Base-by-base conservation (phyloP, 352 stramenopile genomes). In the Globisporangium apiculatum region DNA sequence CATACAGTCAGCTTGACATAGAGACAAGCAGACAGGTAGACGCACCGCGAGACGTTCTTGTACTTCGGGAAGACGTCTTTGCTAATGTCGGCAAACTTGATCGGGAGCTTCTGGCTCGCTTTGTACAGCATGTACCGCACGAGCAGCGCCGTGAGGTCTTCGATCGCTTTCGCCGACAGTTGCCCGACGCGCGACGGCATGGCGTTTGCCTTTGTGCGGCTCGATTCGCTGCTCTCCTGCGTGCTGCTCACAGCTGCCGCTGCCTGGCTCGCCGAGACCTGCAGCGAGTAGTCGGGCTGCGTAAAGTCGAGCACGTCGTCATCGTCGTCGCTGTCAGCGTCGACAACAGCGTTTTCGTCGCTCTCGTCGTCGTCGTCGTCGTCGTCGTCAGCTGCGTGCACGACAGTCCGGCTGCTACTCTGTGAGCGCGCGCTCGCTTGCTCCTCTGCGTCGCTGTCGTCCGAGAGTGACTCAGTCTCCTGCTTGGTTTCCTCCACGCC, bases 121-220 rank as follows among this genome's bases (percentile, higher is more conserved):
- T 91, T 94, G 82, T 94, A 94, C 42, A 94, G 69, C 67, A 94
- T 75, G 58, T 91, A 94, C 40, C 84, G 84, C 57, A 94, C 84
- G 37, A 91, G 60, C 58, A 83, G 82, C 45, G 79, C 75, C 12
- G 69, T 90, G 51, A 91, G 68, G 60, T 92, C 82, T 5, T 90
- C 79, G 37, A 91, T 64, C 8, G 77, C 67, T 70, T 91, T 89
- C 7, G 72, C 55, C 5, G 72, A 76, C 37, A 91, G 53, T 52
- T 85, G 72, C 0, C 72, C 71, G 18, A 89, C 63, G 5, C 69
- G 69, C 54, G 73, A 66, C 0, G 78, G 76, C 50, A 75, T 64
- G 18, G 48, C 64, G 3, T 62, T 71, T 43, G 63, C 12, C 48
- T 75, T 79, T 10, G 58, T 37, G 47, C 76, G 84, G 48, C 67